Percentiles rank a stretch among this genome's conserved stretches.
Conservation (phyloP, 2,329 filamentous ascomycete species). For the Pseudonectria foliicola region DNA sequence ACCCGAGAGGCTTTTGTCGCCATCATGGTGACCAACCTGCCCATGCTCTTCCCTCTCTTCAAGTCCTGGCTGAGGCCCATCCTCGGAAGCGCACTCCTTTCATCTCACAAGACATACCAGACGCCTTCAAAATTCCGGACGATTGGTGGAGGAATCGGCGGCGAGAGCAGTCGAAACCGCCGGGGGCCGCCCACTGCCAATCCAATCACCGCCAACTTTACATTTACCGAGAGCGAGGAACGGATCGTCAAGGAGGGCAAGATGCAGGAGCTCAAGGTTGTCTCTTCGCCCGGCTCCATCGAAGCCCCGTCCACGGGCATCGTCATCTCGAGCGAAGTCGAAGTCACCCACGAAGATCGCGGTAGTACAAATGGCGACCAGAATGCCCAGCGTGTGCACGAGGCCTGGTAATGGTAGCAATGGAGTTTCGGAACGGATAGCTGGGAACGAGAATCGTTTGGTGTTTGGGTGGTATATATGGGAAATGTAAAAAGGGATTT, state of each 20-base stretch:
- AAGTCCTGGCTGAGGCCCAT: constrained; percentile 31
- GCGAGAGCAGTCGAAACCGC: constrained; percentile 22
- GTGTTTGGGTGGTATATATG: no score
- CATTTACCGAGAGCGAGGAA: constrained; percentile 32
- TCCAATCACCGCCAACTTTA: constrained; percentile 28
- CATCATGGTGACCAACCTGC: constrained; percentile 33
- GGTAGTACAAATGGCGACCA: constrained; percentile 3
- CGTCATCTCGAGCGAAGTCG: constrained; percentile 35
- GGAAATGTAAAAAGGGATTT: no score
- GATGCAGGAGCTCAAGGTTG: constrained; percentile 27
- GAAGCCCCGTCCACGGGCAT: constrained; percentile 23
- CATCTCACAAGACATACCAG: constrained; percentile 30
- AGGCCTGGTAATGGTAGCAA: constrained; percentile 7
- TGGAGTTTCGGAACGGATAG: no score
- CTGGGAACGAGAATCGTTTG: no score
- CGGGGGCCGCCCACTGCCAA: constrained; percentile 26
- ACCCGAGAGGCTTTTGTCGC: constrained; percentile 36
- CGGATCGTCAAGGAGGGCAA: constrained; percentile 36
- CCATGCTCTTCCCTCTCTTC: constrained; percentile 37
- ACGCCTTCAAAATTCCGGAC: constrained; percentile 31
- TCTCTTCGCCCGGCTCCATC: constrained; percentile 6
- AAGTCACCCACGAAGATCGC: constrained; percentile 23
- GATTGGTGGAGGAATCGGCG: constrained; percentile 31
- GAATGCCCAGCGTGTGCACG: not conserved
- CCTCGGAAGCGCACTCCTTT: constrained; percentile 23